Conservation (phyloP, 352 stramenopile genomes). For the Globisporangium orthogonon region DNA sequence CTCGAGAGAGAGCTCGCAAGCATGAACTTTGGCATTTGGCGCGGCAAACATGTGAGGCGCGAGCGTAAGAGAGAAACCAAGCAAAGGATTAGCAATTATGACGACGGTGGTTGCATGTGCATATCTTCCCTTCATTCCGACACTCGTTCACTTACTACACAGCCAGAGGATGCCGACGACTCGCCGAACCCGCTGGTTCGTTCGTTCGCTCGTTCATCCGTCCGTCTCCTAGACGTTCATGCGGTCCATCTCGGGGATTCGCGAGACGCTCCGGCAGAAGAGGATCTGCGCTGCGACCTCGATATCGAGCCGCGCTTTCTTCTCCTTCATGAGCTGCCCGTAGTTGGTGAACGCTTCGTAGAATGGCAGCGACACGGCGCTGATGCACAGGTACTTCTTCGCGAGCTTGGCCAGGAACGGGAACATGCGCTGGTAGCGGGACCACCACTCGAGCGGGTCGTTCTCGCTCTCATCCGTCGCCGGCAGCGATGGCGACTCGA, state of each 20-base stretch:
- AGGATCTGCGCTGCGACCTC: conserved; percentile 73
- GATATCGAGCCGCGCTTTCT: conserved; percentile 70
- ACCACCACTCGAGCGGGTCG: conserved; percentile 82
- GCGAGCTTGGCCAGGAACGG: conserved; percentile 60
- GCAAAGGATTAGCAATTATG: no score
- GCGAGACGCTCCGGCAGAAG: conserved; percentile 70
- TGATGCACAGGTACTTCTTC: conserved; percentile 75
- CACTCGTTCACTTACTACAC: no score
- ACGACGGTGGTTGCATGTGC: no score
- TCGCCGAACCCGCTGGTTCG: no score
- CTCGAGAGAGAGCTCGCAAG: no score
- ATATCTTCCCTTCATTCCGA: no score
- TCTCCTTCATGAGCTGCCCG: conserved; percentile 69
- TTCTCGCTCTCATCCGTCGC: conserved; percentile 65
- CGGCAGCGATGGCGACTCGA: conserved; percentile 59
- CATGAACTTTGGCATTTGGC: no score
- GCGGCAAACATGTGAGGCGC: no score
- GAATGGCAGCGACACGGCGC: conserved; percentile 64
- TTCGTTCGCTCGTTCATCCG: no score
- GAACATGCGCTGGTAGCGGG: conserved; percentile 62
- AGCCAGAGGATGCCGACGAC: no score
- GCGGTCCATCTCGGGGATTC: conserved; percentile 79
- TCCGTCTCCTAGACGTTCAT: conserved; percentile 42
- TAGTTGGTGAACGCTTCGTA: conserved; percentile 78
- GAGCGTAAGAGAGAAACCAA: no score